Conservation (phyloP, 2,329 filamentous ascomycete species). For the Colletotrichum tropicicola region DNA sequence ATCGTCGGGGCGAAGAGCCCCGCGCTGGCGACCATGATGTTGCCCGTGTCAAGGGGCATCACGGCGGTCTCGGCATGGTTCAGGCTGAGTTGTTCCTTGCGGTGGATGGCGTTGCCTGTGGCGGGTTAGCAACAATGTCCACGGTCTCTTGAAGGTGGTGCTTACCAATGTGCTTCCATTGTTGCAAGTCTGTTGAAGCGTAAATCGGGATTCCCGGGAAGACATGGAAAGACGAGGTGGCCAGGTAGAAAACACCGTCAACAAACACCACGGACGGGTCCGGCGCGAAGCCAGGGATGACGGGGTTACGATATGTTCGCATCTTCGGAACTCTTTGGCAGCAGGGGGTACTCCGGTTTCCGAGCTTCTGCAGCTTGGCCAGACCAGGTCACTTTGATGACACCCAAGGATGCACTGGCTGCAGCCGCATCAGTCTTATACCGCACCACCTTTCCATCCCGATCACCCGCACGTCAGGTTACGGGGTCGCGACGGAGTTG, state of each 20-base stretch:
- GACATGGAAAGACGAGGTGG: conserved; percentile 68
- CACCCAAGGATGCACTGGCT: no score
- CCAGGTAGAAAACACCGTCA: conserved; percentile 42
- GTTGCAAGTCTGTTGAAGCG: conserved; percentile 42
- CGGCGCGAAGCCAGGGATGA: conserved; percentile 42
- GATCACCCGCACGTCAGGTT: neutral
- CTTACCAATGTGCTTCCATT: conserved; percentile 40
- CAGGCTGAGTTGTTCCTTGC: conserved; percentile 5
- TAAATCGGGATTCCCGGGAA: conserved; percentile 62
- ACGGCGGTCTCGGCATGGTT: neutral
- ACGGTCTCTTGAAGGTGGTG: no score
- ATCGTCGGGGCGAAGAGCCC: conserved; percentile 37
- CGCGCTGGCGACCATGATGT: neutral
- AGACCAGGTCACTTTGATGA: neutral
- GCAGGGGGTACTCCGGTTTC: neutral
- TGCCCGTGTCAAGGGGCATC: conserved; percentile 11
- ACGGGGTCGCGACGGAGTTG: neutral
- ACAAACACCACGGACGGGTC: conserved; percentile 41
- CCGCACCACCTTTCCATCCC: neutral
- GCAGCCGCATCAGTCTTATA: neutral
- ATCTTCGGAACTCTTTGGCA: neutral
- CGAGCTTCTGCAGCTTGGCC: neutral
- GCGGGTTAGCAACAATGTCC: neutral
- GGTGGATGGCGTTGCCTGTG: conserved; percentile 16
- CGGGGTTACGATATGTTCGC: conserved; percentile 34